These are phyloP conservation scores for Tetrapyrgos nigripes DNA, from an alignment of 1,284 basidiomycete species.

Conservation along the genomic window DNA sequence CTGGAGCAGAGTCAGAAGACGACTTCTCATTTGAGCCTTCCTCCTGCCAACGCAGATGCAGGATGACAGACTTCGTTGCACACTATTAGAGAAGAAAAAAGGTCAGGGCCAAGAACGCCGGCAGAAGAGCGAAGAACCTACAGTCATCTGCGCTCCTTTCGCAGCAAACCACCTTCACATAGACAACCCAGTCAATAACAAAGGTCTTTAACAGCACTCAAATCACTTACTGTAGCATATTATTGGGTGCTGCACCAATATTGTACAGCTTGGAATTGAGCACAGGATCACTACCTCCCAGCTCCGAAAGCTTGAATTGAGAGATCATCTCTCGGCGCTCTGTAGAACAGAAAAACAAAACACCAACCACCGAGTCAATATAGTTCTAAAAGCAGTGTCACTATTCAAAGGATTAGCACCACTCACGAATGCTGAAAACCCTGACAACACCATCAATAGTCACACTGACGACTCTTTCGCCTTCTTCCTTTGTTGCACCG, in stretches of 20 bases:
- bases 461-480: slow-evolving; percentile 84
- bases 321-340: slow-evolving; percentile 88
- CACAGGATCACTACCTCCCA: slow-evolving; percentile 73
- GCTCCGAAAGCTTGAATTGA: slow-evolving; percentile 85
- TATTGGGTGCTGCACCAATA: slow-evolving; percentile 79
- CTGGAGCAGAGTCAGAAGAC: slow-evolving; percentile 23
- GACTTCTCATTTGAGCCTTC: slow-evolving; percentile 33
- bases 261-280: slow-evolving; percentile 71
- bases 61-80: slow-evolving; percentile 86
- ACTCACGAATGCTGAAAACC: slow-evolving; percentile 87
- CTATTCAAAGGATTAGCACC: neutral
- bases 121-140: slow-evolving; percentile 39
- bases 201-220: neutral
- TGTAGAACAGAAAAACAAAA: slow-evolving; percentile 27
- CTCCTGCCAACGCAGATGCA: slow-evolving; percentile 90
- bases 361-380: neutral
- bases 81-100: slow-evolving; percentile 54
- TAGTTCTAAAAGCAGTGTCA: neutral
- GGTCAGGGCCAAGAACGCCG: neutral
- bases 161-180: slow-evolving; percentile 83
- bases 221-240: slow-evolving; percentile 79
- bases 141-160: slow-evolving; percentile 89
- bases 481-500: slow-evolving; percentile 57
- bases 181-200: slow-evolving; percentile 13
- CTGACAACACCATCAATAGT: slow-evolving; percentile 93